A percentile compares a stretch with the other conserved stretches of the same genome.
Evolutionary conservation across 2,329 filamentous ascomycete genomes (phyloP).

Genomic region (Aspergillus pseudoviridinutans): DNA sequence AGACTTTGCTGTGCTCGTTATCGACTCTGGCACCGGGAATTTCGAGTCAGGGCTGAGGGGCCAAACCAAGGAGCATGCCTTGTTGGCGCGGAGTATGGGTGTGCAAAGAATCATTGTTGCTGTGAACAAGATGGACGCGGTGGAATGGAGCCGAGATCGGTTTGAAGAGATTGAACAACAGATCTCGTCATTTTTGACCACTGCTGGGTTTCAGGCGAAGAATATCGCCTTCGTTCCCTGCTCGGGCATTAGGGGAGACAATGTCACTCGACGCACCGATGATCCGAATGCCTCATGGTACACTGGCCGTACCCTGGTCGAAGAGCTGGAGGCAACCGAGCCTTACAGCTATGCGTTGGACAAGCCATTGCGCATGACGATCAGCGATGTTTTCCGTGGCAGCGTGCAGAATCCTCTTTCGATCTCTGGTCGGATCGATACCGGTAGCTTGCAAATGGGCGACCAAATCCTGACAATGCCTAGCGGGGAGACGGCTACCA

Average conservation of each 20-base stretch:
- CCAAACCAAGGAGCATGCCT: conserved; percentile 89
- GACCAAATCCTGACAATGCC: conserved; percentile 78
- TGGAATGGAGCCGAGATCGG: conserved; percentile 74
- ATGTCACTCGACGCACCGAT: conserved; percentile 58
- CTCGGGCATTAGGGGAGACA: conserved; percentile 83
- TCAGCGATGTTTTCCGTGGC: conserved; percentile 80
- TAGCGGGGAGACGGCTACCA: conserved; percentile 70
- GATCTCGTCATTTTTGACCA: conserved; percentile 74
- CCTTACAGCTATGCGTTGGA: conserved; percentile 66
- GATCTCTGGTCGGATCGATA: conserved; percentile 79
- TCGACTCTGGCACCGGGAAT: conserved; percentile 84
- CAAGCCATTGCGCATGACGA: conserved; percentile 79
- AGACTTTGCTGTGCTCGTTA: conserved; percentile 90
- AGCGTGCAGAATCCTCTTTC: conserved; percentile 77
- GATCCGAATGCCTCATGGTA: conserved; percentile 69
- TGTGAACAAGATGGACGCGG: conserved; percentile 91
- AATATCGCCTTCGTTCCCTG: conserved; percentile 85
- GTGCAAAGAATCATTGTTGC: conserved; percentile 84
- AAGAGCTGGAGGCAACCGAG: conserved; percentile 80
- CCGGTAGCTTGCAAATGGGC: conserved; percentile 78
- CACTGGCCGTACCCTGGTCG: conserved; percentile 69
- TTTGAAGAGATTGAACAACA: conserved; percentile 85
- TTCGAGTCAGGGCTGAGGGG: conserved; percentile 92
- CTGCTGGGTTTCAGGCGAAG: conserved; percentile 75
- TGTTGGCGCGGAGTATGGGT: conserved; percentile 85